phyloP scores from a whole-genome alignment of 2,329 filamentous ascomycete species.

The Rutstroemia sp. region DNA sequence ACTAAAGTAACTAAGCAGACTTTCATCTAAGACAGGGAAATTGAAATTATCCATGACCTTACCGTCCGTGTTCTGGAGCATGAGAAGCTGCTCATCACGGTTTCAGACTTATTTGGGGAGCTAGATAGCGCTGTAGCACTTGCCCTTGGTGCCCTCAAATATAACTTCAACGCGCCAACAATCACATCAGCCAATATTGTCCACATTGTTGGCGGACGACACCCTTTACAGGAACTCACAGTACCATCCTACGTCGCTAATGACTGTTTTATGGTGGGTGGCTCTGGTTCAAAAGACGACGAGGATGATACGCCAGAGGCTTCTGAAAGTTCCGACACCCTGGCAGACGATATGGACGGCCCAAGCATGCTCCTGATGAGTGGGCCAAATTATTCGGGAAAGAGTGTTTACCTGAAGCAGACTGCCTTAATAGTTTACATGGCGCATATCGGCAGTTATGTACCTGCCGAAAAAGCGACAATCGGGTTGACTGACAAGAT shows the following conservation, averaged over 20 bases:
- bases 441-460: slow-evolving; percentile 86
- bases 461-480: slow-evolving; percentile 68
- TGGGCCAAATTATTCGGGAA: slow-evolving; percentile 93
- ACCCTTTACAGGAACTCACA: slow-evolving; percentile 79
- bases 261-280: slow-evolving; percentile 62
- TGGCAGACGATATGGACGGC: slow-evolving; percentile 21
- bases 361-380: slow-evolving; percentile 76
- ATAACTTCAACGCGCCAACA: slow-evolving; percentile 61
- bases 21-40: slow-evolving; percentile 61
- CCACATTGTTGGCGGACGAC: slow-evolving; percentile 69
- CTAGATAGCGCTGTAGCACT: slow-evolving; percentile 81
- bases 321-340: not conserved
- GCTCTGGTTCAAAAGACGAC: slow-evolving; percentile 33
- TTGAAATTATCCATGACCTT: slow-evolving; percentile 77
- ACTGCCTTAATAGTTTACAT: slow-evolving; percentile 85
- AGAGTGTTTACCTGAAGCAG: slow-evolving; percentile 93
- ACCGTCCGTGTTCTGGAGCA: slow-evolving; percentile 63
- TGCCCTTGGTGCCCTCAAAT: slow-evolving; percentile 66
- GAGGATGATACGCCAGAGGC: not conserved
- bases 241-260: slow-evolving; percentile 80
- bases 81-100: slow-evolving; percentile 55
- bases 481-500: slow-evolving; percentile 93
- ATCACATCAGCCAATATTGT: slow-evolving; percentile 67
- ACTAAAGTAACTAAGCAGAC: not conserved
- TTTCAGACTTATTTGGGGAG: slow-evolving; percentile 79